Evolutionary conservation across 2,329 filamentous ascomycete genomes (phyloP), one percentile per base, ranked within the genome.

Genomic region (Aspergillus sp.): DNA sequence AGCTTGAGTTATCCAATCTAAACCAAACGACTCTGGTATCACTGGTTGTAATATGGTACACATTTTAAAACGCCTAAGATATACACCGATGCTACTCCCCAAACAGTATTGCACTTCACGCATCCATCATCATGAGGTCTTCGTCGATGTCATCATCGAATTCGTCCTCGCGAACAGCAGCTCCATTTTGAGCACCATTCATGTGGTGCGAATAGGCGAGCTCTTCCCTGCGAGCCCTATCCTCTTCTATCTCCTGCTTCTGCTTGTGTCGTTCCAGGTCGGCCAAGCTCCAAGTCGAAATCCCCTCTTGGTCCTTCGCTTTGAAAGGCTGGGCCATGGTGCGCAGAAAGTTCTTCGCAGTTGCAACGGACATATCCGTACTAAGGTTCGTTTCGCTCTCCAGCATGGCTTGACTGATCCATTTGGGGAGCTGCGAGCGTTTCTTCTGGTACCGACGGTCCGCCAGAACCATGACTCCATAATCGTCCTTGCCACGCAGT

Each of bases 381-480:
- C 87, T 94, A 50, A 98, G 75, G 57, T 95, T 96, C 7, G 85
- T 83, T 56, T 95, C 89, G 26, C 84, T 83, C 43, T 95, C 89
- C 30, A 86, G 74, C 50, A 98, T 77, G 3, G 86, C 89, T 62
- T 94, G 86, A 52, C 84, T 86, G 61, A 98, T 98, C 93, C 93
- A 98, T 64, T 95, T 95, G 7, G 93, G 93, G 29, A 98, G 75
- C 69, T 98, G 94, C 3, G 69, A 76, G 34, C 89, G 78, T 71
- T 97, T 97, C 72, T 93, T 94, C 64, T 88, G 84, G 67, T 96
- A 98, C 12, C 93, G 82, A 38, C 88, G 83, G 66, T 98, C 93
- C 2, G 94, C 93, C 29, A 98, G 76, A 4, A 98, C 91, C 93
- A 98, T 98, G 73, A 98, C 88, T n/a, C 93, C 93, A 67, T 98